Base-by-base conservation (phyloP, 495 filamentous ascomycete species). In the Talaromyces borbonicus region DNA sequence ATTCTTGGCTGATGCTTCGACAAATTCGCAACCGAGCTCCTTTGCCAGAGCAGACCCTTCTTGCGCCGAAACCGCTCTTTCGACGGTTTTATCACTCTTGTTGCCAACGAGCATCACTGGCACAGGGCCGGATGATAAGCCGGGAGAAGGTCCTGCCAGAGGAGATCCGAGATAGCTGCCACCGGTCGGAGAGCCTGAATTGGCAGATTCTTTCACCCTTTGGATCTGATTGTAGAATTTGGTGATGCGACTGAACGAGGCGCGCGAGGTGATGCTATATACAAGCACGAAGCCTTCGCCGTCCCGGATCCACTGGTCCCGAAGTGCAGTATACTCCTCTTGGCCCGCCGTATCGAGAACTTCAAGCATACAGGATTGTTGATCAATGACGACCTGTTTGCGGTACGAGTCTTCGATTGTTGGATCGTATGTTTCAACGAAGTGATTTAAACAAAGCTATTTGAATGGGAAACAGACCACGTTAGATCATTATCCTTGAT, bases 81-180 rank as follows among this genome's bases (percentile, higher is more conserved):
- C 93, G 11, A 90, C 90, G 14, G 92, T 86, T 49, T 90, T 76
- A 68, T 98, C 92, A 69, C 87, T 92, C 72, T 98, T 98, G 68
- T 98, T 97, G 29, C 93, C 92, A 22, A 98, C 92, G 25, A 98
- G 74, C 92, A 98, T 97, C 47, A 98, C 88, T 14, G 92, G 92
- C 2, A 90, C 86, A 8, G 84, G 83, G 24, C 79, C 75, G 24
- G 74, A 63, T 0, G 75, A 68, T 15, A 66, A 63, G 35, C 73
- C 66, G 58, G 80, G 65, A 12, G 75, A 68, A 9, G 80, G 76
- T 15, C 80, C 72, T 52, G 80, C 80, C 27, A 87, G 77, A 16
- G 87, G 80, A 39, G 88, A 87, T 37, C 69, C 67, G 19, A 80
- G 66, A 56, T 82, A 78, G 52, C 69, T 63, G 45, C 66, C 61